phyloP scores from a whole-genome alignment of 345 rosid species.

The Eucalyptus cloeziana region DNA sequence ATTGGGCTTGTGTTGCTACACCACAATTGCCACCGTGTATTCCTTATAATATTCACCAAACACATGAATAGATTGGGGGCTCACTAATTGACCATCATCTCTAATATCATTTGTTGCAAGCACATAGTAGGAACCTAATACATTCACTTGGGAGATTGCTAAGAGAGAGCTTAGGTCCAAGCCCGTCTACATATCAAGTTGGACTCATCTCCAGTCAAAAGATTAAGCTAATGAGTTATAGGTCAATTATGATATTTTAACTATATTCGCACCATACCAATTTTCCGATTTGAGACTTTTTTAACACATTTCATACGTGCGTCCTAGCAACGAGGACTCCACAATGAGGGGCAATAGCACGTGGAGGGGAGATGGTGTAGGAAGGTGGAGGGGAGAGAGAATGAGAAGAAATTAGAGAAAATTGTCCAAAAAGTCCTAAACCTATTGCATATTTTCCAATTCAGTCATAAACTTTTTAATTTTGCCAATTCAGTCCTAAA shows the following conservation, averaged over 20 bases:
- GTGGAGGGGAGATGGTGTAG: background rate
- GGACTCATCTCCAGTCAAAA: background rate
- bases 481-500: no score
- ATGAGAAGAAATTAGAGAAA: background rate
- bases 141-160: background rate
- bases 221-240: background rate
- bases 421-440: no score
- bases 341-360: background rate
- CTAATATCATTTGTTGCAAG: background rate
- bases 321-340: background rate
- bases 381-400: background rate
- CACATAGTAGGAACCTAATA: background rate
- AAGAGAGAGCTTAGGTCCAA: background rate
- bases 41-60: background rate
- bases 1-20: background rate
- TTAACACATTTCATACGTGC: accelerated
- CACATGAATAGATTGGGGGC: background rate
- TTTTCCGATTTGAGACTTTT: background rate
- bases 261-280: no score
- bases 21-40: background rate
- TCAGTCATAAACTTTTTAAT: no score
- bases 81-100: background rate
- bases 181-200: background rate
- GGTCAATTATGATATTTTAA: background rate
- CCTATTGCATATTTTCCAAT: no score